Evolutionary conservation across 495 filamentous ascomycete species (phyloP).

Genomic region (Penicillium lagena): DNA sequence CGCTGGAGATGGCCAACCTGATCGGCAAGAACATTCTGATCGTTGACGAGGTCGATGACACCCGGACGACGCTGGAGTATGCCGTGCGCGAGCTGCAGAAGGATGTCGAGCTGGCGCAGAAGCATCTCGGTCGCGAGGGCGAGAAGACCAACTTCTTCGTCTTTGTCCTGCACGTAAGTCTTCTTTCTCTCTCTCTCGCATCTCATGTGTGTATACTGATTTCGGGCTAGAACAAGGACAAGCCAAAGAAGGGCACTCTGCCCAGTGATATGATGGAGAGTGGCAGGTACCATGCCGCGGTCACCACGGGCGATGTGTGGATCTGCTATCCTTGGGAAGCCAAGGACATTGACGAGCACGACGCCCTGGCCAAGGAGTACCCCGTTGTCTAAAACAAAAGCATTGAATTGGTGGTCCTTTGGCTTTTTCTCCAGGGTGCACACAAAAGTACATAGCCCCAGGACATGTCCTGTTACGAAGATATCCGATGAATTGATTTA

Average conservation of each 20-base stretch:
- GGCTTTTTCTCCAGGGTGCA: slow-evolving; percentile 1
- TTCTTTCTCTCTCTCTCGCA: background rate
- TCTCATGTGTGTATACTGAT: background rate
- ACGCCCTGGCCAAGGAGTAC: slow-evolving; percentile 57
- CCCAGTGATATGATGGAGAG: slow-evolving; percentile 73
- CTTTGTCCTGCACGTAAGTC: slow-evolving; percentile 89
- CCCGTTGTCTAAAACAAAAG: slow-evolving; percentile 25
- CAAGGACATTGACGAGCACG: slow-evolving; percentile 89
- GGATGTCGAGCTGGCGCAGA: slow-evolving; percentile 80
- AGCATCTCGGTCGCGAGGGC: slow-evolving; percentile 57
- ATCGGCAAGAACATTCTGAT: slow-evolving; percentile 97
- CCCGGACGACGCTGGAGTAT: slow-evolving; percentile 93
- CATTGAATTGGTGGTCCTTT: slow-evolving; percentile 6
- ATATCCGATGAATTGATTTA: slow-evolving; percentile 26
- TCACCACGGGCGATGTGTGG: slow-evolving; percentile 89
- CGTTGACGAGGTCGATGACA: slow-evolving; percentile 98
- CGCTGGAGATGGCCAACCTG: slow-evolving; percentile 82
- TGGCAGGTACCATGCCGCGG: slow-evolving; percentile 75
- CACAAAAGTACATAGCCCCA: background rate
- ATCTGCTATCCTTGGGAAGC: slow-evolving; percentile 99
- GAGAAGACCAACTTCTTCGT: slow-evolving; percentile 83
- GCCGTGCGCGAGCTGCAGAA: slow-evolving; percentile 93
- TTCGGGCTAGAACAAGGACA: slow-evolving; percentile 78
- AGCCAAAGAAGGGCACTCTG: slow-evolving; percentile 83
- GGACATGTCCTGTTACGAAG: slow-evolving; percentile 19